phyloP scores from a whole-genome alignment of 306 rosid genomes.

The Vicia faba region DNA sequence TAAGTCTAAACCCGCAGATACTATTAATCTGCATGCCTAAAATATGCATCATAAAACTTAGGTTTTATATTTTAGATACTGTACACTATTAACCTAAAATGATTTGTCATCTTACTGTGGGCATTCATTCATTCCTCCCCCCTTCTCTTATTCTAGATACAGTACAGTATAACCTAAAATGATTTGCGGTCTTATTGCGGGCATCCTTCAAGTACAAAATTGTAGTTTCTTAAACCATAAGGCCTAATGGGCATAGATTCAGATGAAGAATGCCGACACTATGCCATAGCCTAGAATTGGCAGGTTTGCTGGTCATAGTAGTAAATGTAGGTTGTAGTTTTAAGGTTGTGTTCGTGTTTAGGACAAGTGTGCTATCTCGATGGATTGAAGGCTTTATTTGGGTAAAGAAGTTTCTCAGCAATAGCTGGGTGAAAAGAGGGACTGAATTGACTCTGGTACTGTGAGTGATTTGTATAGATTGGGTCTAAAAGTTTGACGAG shows the following conservation, averaged over 20 bases:
- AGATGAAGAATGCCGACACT: conserved; percentile 3
- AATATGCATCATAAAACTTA: no score
- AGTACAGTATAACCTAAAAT: conserved; percentile 9
- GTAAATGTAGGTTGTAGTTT: conserved; percentile 2
- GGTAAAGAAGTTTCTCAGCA: no score
- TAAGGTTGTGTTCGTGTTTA: neutral
- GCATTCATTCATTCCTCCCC: no score
- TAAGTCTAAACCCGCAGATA: no score
- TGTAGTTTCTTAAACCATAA: conserved; percentile 2
- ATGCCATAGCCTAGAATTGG: conserved; percentile 3
- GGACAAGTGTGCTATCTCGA: neutral
- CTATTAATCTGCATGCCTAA: no score
- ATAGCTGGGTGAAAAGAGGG: no score
- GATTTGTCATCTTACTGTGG: no score
- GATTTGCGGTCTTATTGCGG: neutral
- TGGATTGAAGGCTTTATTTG: no score
- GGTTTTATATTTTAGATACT: no score
- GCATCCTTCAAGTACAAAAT: conserved; percentile 1
- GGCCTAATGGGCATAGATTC: conserved; percentile 7
- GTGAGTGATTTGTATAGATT: neutral
- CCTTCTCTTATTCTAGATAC: no score
- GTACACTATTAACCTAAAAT: no score
- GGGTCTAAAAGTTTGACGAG: conserved; percentile 9
- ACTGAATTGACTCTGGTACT: conserved; percentile 8
- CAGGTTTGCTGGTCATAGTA: conserved; percentile 19